A percentile compares a stretch with the other conserved stretches of the same genome.
Evolutionary conservation across 2,329 filamentous ascomycete genomes (phyloP).

Genomic region (Peltaster fructicola): DNA sequence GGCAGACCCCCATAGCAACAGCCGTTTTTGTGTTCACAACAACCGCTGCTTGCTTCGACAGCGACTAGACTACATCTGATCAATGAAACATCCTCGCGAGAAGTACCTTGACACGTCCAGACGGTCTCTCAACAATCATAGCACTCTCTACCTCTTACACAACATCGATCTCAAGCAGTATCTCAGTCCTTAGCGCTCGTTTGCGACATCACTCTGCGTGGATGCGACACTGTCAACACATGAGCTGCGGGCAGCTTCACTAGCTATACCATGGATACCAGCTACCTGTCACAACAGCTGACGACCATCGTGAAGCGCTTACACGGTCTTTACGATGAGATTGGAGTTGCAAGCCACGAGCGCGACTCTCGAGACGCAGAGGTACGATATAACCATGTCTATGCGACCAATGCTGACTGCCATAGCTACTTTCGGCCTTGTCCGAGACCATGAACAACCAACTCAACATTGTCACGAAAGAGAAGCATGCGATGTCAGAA

Average conservation of each 20-base stretch:
- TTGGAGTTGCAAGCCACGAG: slow-evolving; percentile 86
- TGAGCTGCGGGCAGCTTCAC: slow-evolving; percentile 15
- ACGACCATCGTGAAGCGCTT: slow-evolving; percentile 84
- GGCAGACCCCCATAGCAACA: no score
- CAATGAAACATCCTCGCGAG: no score
- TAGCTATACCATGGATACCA: slow-evolving; percentile 54
- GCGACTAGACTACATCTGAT: no score
- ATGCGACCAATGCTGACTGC: slow-evolving; percentile 1
- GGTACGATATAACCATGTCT: slow-evolving; percentile 34
- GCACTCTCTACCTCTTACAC: no score
- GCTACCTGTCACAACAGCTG: slow-evolving; percentile 87
- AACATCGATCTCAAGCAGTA: no score
- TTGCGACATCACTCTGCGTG: slow-evolving; percentile 7
- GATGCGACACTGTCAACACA: slow-evolving; percentile 4
- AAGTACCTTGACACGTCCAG: no score
- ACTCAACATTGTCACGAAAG: slow-evolving; percentile 64
- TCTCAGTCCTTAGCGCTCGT: no score
- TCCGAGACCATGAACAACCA: slow-evolving; percentile 87
- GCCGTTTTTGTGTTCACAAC: no score
- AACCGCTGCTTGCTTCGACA: no score
- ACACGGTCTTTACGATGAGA: slow-evolving; percentile 91
- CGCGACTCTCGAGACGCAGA: slow-evolving; percentile 78
- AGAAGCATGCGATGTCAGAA: slow-evolving; percentile 82
- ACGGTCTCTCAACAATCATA: no score
- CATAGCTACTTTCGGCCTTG: slow-evolving; percentile 72